These are phyloP conservation scores for Fusarium liriodendri DNA, from an alignment of 2,329 filamentous ascomycete genomes.

Conservation along the genomic window DNA sequence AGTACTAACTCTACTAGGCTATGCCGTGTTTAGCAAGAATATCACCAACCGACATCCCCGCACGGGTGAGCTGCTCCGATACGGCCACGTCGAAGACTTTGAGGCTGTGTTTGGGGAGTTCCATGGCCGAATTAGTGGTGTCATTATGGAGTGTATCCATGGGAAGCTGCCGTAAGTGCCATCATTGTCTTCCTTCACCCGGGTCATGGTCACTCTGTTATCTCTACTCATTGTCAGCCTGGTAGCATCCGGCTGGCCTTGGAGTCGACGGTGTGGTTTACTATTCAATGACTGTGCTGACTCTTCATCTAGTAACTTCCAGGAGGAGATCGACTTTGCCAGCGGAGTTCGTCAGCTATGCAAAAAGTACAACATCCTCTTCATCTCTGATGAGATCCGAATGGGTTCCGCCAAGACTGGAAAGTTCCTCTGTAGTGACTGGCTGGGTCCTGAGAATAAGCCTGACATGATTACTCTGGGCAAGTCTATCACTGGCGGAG, in stretches of 20 bases:
- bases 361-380: slow-evolving; percentile 33
- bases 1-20: slow-evolving; percentile 3
- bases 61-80: slow-evolving; percentile 23
- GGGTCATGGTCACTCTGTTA: neutral
- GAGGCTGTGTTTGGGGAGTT: slow-evolving; percentile 14
- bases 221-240: neutral
- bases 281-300: neutral
- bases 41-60: slow-evolving; percentile 23
- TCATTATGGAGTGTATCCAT: neutral
- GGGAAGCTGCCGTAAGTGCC: neutral
- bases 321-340: slow-evolving; percentile 20
- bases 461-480: slow-evolving; percentile 39
- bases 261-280: neutral
- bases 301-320: neutral
- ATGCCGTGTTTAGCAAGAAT: slow-evolving; percentile 22
- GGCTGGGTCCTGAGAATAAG: slow-evolving; percentile 35
- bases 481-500: slow-evolving; percentile 34
- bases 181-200: no score
- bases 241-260: neutral
- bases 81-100: slow-evolving; percentile 17
- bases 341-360: slow-evolving; percentile 16
- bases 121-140: slow-evolving; percentile 1
- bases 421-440: slow-evolving; percentile 35
- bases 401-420: slow-evolving; percentile 39
- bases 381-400: slow-evolving; percentile 41